phyloP scores from a whole-genome alignment of 164 flowering plant genomes.

The Aristolochia fimbriata region DNA sequence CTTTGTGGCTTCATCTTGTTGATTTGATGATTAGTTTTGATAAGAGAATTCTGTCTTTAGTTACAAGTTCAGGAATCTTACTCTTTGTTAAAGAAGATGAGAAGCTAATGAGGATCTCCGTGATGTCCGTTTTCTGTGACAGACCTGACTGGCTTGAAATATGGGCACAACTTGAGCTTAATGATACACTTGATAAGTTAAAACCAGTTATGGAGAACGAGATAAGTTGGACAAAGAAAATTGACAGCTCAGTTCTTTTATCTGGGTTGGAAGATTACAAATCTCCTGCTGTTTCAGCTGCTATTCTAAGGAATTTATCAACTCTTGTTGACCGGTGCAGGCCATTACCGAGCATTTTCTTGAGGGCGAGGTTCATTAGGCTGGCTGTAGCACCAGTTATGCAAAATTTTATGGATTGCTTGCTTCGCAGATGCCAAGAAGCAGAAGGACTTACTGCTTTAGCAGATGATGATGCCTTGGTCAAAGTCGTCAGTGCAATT shows the following conservation, averaged over 20 bases:
- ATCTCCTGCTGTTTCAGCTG: constrained; percentile 51
- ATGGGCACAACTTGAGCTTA: constrained; percentile 82
- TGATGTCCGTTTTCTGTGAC: constrained; percentile 73
- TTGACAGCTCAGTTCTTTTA: constrained; percentile 27
- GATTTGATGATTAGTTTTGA: constrained; percentile 92
- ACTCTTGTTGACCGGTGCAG: constrained; percentile 67
- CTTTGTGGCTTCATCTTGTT: constrained; percentile 73
- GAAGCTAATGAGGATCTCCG: constrained; percentile 48
- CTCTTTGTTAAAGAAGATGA: constrained; percentile 48
- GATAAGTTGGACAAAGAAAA: constrained; percentile 55
- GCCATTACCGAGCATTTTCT: constrained; percentile 44
- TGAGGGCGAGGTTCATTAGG: constrained; percentile 63
- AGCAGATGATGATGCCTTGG: constrained; percentile 62
- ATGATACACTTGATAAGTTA: constrained; percentile 47
- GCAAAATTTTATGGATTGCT: constrained; percentile 43
- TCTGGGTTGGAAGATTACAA: constrained; percentile 49
- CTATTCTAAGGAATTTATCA: constrained; percentile 37
- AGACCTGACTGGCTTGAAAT: constrained; percentile 93
- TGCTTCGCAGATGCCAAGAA: constrained; percentile 81
- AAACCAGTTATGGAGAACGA: constrained; percentile 55
- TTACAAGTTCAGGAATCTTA: constrained; percentile 51
- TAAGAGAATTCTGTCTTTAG: constrained; percentile 53
- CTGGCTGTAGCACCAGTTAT: constrained; percentile 51
- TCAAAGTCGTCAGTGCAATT: constrained; percentile 57
- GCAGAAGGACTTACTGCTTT: constrained; percentile 94